A percentile compares a stretch with the other conserved stretches of the same genome.
Conservation (phyloP, 108 stramenopile genomes). For the Aureococcus anophagefferens region DNA sequence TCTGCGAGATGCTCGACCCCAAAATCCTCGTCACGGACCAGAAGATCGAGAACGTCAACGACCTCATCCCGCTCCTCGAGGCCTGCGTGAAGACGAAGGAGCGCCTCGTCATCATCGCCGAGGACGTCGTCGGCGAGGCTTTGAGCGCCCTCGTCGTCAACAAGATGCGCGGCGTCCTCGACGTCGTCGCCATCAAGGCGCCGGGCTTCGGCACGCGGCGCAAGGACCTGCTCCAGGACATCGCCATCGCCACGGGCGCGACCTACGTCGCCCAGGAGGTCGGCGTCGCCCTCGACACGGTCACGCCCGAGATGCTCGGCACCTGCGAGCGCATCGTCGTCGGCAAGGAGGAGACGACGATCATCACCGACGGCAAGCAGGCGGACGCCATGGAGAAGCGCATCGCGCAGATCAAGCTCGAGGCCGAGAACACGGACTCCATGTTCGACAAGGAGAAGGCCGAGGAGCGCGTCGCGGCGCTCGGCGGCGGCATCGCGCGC, state of each 20-base stretch:
- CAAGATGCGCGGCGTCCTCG: slow-evolving; percentile 94
- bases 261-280: slow-evolving; percentile 91
- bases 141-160: slow-evolving; percentile 91
- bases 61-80: slow-evolving; percentile 87
- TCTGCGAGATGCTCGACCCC: slow-evolving; percentile 45
- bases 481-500: slow-evolving; percentile 89
- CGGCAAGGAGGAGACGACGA: slow-evolving; percentile 81
- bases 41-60: slow-evolving; percentile 86
- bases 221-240: slow-evolving; percentile 87
- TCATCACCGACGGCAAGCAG: slow-evolving; percentile 85
- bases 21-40: slow-evolving; percentile 84
- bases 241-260: slow-evolving; percentile 92
- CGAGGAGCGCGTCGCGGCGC: slow-evolving; percentile 81
- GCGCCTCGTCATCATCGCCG: slow-evolving; percentile 84
- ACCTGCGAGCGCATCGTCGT: slow-evolving; percentile 82
- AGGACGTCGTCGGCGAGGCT: slow-evolving; percentile 93
- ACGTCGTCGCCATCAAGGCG: slow-evolving; percentile 90
- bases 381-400: slow-evolving; percentile 71
- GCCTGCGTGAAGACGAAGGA: slow-evolving; percentile 82
- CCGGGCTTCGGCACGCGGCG: slow-evolving; percentile 90
- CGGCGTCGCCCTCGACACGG: slow-evolving; percentile 85
- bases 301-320: slow-evolving; percentile 85
- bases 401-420: slow-evolving; percentile 71
- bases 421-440: slow-evolving; percentile 73
- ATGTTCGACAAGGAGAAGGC: slow-evolving; percentile 87